Conservation (phyloP, 331 rosid species). For the Spiraea crenata region DNA sequence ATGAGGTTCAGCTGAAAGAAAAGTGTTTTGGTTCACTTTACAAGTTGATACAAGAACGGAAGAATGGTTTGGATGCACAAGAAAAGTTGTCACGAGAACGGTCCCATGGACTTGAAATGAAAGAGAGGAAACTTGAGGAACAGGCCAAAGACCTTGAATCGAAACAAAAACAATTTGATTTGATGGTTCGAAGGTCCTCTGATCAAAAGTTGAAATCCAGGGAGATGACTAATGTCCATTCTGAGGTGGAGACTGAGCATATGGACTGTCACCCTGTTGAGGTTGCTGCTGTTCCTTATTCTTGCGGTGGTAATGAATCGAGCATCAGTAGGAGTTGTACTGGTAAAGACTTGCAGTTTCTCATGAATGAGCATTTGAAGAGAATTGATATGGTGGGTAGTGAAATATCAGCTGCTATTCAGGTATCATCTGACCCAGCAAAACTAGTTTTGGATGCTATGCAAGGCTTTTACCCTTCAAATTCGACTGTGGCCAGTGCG, state of each 20-base stretch:
- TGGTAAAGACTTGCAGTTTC: conserved; percentile 25
- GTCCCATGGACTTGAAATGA: conserved; percentile 14
- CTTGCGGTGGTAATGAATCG: conserved; percentile 1
- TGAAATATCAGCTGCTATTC: conserved; percentile 24
- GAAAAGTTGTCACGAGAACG: conserved; percentile 1
- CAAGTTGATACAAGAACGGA: conserved; percentile 3
- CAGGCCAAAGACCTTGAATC: conserved; percentile 2
- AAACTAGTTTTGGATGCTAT: conserved; percentile 42
- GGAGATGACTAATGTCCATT: too few species aligned
- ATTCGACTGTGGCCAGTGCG: neutral
- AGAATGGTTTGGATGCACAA: neutral
- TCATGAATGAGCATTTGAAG: conserved; percentile 26
- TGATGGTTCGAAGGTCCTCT: neutral
- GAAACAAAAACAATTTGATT: neutral
- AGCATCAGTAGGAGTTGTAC: neutral
- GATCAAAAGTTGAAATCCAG: too few species aligned
- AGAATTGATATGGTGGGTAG: conserved; percentile 18
- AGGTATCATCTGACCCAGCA: conserved; percentile 31
- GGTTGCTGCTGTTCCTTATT: neutral
- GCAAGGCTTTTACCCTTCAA: conserved; percentile 33
- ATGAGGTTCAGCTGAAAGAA: conserved; percentile 18
- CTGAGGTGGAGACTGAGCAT: conserved; percentile 2
- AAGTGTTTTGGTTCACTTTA: conserved; percentile 6
- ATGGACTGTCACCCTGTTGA: neutral
- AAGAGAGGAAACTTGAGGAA: conserved; percentile 26